Conservation (phyloP, 192 early-diverging fungal genomes). For the Umbelopsis ramanniana region DNA sequence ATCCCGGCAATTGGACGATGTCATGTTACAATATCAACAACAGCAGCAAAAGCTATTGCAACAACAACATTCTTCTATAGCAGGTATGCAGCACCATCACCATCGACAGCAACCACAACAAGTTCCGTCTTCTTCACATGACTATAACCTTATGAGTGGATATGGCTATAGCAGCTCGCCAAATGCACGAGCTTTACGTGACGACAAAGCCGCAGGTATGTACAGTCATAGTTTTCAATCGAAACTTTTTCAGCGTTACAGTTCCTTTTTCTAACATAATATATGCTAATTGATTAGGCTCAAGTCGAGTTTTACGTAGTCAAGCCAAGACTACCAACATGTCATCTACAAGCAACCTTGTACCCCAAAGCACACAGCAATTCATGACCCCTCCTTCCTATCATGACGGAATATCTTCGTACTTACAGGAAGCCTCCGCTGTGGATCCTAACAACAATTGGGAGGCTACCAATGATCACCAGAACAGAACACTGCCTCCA, state of each 20-base stretch:
- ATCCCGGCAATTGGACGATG: slow-evolving; percentile 40
- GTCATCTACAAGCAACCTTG: slow-evolving; percentile 20
- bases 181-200: slow-evolving; percentile 10
- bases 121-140: slow-evolving; percentile 8
- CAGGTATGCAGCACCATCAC: slow-evolving; percentile 10
- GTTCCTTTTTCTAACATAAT: neutral
- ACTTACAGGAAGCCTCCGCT: slow-evolving; percentile 10
- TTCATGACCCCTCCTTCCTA: slow-evolving; percentile 18
- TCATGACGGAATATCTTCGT: slow-evolving; percentile 17
- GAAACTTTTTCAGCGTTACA: neutral
- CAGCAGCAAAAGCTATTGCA: slow-evolving; percentile 38
- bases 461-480: slow-evolving; percentile 14
- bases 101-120: slow-evolving; percentile 17
- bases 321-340: slow-evolving; percentile 16
- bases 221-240: neutral
- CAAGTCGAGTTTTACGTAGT: slow-evolving; percentile 15
- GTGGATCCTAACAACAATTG: slow-evolving; percentile 14
- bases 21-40: slow-evolving; percentile 46
- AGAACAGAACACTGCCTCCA: slow-evolving; percentile 23
- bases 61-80: slow-evolving; percentile 19
- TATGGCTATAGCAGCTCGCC: slow-evolving; percentile 18
- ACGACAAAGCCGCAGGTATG: slow-evolving; percentile 1
- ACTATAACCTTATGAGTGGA: slow-evolving; percentile 10
- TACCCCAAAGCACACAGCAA: slow-evolving; percentile 20
- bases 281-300: neutral